Base-by-base conservation (phyloP, 179 eudicot genomes). In the Silene coronaria region DNA sequence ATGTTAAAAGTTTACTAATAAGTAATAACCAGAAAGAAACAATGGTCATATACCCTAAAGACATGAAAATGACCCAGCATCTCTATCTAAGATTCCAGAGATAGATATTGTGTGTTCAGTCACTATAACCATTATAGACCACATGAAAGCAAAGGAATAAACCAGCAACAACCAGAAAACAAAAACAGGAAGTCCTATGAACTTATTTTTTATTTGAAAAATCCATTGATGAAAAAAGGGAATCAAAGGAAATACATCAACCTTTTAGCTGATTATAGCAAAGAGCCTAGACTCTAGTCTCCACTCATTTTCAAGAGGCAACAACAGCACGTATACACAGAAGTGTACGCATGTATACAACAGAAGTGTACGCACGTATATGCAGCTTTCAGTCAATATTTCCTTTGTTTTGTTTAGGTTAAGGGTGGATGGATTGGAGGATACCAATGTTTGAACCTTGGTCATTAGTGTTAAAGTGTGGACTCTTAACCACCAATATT, bases 61-160 rank as follows among this genome's bases (percentile, higher is more conserved):
- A 70, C 73, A 46, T 19, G 51, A 67, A 66, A 9, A 68, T 14
- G 55, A 16, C 53, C 57, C 53, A 68, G 72, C 55, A 68, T 7
- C 36, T 46, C 72, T 69, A 69, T 69, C 58, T 34, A 69, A 45
- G 72, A 69, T 69, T 45, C 72, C 28, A 46, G 30, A 69, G 58
- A 69, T 55, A 46, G 24, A 46, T 26, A 53, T 24, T 14, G 45
- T 71, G 26, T 71, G 45, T 71, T 71, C 61, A 71, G 74, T 51
- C 74, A 27, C 61, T 53, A 27, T 51, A 71, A 8, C 42, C 36
- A 71, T 51, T 53, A 53, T 53, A 51, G 45, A 53, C 74, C 74
- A 71, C 74, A 51, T n/a, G 62, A 71, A 71, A 17, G 63, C 63
- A 71, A 30, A 16, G 74, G 60, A 26, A 71, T 53, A 26, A 42